A percentile compares a stretch with the other conserved stretches of the same genome.
phyloP scores from a whole-genome alignment of 2,329 filamentous ascomycete genomes.

The Exophiala sp. region DNA sequence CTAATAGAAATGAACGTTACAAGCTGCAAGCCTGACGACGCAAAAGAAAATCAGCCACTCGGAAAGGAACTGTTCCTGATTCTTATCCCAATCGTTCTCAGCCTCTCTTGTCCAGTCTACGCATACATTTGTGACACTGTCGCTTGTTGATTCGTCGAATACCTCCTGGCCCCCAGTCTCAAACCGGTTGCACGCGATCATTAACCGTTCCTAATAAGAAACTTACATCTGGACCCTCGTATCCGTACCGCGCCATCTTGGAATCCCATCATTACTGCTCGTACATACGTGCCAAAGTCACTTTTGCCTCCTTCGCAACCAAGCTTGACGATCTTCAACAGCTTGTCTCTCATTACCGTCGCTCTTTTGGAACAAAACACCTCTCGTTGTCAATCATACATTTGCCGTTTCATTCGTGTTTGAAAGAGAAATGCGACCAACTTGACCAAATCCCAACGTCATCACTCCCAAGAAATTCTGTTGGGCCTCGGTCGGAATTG shows the following conservation, averaged over 20 bases:
- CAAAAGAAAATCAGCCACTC: slow-evolving; percentile 1
- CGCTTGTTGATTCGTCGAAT: slow-evolving; percentile 5
- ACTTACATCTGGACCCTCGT: not conserved
- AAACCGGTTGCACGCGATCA: not conserved
- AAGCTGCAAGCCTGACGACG: not conserved
- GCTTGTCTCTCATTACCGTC: slow-evolving; percentile 5
- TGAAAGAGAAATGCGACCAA: slow-evolving; percentile 4
- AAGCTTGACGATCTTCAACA: not conserved
- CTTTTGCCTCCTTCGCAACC: not conserved
- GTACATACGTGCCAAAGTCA: not conserved
- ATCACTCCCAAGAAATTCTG: slow-evolving; percentile 6
- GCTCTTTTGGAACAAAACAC: not conserved
- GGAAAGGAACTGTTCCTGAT: slow-evolving; percentile 3
- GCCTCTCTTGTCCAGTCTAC: not conserved
- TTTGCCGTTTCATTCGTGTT: slow-evolving; percentile 13
- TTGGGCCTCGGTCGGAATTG: slow-evolving; percentile 8
- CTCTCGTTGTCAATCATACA: not conserved
- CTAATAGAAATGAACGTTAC: too few relatives aligned
- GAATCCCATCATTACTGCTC: not conserved
- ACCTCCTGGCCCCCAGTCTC: not conserved
- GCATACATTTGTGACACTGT: not conserved
- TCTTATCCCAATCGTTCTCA: not conserved
- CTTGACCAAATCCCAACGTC: not conserved
- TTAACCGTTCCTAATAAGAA: not conserved
- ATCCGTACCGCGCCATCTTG: not conserved